Evolutionary conservation across 805 yeast genomes (phyloP).

Genomic region (Nakazawaea anatomiae): DNA sequence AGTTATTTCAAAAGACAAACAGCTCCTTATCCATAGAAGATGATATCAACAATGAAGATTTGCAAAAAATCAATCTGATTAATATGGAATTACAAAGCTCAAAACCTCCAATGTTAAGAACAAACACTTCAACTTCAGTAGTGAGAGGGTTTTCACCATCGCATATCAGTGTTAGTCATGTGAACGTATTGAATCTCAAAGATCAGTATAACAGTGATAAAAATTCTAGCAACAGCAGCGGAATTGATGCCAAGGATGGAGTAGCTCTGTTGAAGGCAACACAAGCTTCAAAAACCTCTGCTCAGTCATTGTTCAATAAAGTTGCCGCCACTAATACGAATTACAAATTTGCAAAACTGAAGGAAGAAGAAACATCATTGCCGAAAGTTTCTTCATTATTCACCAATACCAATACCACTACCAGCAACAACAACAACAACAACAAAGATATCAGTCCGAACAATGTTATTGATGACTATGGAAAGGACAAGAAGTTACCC

Average conservation of each 20-base stretch:
- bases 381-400: background rate
- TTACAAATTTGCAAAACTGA: background rate
- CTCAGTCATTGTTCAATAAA: no score
- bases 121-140: constrained; percentile 13
- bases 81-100: constrained; percentile 5
- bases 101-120: constrained; percentile 6
- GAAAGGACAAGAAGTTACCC: background rate
- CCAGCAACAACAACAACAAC: background rate
- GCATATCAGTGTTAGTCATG: constrained; percentile 11
- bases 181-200: background rate
- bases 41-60: background rate
- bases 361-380: background rate
- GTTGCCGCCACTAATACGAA: background rate
- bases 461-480: background rate
- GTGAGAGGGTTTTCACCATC: constrained; percentile 14
- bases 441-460: background rate
- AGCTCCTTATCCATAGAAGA: background rate
- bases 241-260: no score
- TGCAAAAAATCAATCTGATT: background rate
- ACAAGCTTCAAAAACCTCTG: no score
- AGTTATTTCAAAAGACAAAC: background rate
- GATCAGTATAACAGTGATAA: background rate
- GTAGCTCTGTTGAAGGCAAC: no score
- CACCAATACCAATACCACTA: background rate
- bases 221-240: background rate